A percentile compares a stretch with the other conserved stretches of the same genome.
phyloP scores from a whole-genome alignment of 2,329 filamentous ascomycete species.

The Claviceps sp. region DNA sequence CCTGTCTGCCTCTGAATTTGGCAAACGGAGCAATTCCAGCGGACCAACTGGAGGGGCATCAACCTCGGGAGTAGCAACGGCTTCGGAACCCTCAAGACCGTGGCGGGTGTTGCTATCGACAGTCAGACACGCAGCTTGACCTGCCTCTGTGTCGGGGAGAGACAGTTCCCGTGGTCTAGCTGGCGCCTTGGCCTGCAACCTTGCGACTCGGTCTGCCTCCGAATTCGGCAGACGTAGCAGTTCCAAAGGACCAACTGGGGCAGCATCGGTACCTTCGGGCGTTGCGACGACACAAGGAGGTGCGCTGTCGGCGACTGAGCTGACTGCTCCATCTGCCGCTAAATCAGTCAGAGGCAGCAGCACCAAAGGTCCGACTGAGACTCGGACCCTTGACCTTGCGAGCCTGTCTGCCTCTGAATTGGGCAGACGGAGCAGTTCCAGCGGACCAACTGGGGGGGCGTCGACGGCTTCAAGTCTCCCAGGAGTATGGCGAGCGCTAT shows the following conservation, averaged over 20 bases:
- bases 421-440: background rate
- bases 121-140: too few species aligned
- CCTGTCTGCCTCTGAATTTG: background rate
- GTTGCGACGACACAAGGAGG: background rate
- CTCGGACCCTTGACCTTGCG: background rate
- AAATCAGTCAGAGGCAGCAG: background rate
- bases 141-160: too few species aligned
- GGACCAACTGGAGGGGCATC: background rate
- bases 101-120: too few species aligned
- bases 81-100: too few species aligned
- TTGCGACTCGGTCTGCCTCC: background rate
- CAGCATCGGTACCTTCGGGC: background rate
- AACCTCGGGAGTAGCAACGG: background rate
- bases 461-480: background rate
- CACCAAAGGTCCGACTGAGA: background rate
- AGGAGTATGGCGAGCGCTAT: background rate
- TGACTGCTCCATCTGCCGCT: background rate
- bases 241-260: background rate
- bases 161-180: too few species aligned
- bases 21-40: background rate
- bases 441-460: background rate
- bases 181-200: background rate
- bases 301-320: background rate
- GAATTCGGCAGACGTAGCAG: background rate
- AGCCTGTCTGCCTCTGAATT: background rate